Base-by-base conservation (phyloP, 805 yeast genomes). In the Candida rishiriensis region DNA sequence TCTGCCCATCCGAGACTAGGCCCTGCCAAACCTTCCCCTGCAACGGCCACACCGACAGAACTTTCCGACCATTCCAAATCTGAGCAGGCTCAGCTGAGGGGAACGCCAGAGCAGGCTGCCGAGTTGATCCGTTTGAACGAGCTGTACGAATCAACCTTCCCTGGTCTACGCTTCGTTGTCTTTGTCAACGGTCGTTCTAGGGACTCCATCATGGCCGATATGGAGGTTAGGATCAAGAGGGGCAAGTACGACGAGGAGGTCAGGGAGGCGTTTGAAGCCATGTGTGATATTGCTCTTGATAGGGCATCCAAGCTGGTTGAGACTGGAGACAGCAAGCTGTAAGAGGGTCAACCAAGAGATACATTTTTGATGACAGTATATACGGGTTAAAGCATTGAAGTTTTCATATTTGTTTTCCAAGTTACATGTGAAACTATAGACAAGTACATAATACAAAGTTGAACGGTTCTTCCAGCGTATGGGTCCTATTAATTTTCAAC, bases 1-100 rank as follows among this genome's bases (percentile, higher is more conserved):
- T 82, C 87, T 1, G 96, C 97, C 0, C 97, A 89, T 65, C 97
- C 97, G 14, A 71, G 96, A 44, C 68, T 89, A 14, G 97, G 97
- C 0, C 86, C 85, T 3, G 70, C 80, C 3, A 65, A 58, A 48
- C 34, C 54, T 37, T 43, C 50, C n/a, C 28, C 43, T 18, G 13
- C 42, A 17, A 41, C 36, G 17, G 38, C 34, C 2, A 29, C 43
- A 10, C 29, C 47, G 44, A 55, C 64, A 15, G 71, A 66, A 28
- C 69, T 87, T 29, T 83, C 87, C 8, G 68, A 63, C 3, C 90
- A 85, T 56, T 85, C 95, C 1, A 66, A 72, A 18, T 60, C 66
- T 3, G 97, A 89, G 63, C 97, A 89, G 60, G 75, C 73, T 46
- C 77, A 83, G 11, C 69, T 89, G 33, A 69, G 70, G 44, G 69